These are phyloP conservation scores for Ganoderma lucidum DNA, from an alignment of 1,284 basidiomycete genomes.

Conservation along the genomic window DNA sequence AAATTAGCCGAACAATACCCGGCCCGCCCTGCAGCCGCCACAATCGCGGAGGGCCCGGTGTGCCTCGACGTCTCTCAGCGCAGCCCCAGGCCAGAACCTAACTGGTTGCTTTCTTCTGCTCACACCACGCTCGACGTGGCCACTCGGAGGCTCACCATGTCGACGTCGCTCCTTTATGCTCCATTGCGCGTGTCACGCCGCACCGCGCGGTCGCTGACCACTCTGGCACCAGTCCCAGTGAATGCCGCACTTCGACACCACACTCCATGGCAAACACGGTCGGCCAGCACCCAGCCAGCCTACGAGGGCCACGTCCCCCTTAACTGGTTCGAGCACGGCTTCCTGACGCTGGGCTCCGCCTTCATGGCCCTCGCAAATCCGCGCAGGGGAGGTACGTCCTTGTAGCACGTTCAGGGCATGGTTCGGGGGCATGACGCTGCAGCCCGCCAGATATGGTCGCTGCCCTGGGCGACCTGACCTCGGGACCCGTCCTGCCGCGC, in stretches of 20 bases:
- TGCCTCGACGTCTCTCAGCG: constrained; percentile 8
- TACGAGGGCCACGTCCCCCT: constrained; percentile 88
- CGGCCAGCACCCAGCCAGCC: constrained; percentile 42
- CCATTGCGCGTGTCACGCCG: constrained; percentile 22
- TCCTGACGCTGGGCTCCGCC: constrained; percentile 89
- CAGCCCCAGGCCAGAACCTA: not conserved
- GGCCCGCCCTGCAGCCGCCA: constrained; percentile 8
- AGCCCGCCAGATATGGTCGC: constrained; percentile 85
- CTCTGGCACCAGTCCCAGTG: constrained; percentile 14
- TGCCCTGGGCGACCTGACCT: constrained; percentile 90
- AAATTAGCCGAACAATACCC: constrained; percentile 12
- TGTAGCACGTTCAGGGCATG: constrained; percentile 3
- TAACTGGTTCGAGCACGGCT: constrained; percentile 81
- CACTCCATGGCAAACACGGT: constrained; percentile 28
- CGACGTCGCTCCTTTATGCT: constrained; percentile 20
- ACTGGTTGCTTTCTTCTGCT: not conserved
- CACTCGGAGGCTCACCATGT: constrained; percentile 15
- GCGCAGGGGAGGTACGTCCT: constrained; percentile 79
- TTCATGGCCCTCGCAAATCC: constrained; percentile 87
- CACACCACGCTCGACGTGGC: not conserved
- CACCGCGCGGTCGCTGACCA: constrained; percentile 12
- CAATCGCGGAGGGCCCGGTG: not conserved
- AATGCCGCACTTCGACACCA: constrained; percentile 13
- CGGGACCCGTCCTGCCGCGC: constrained; percentile 81
- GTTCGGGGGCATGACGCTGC: constrained; percentile 21